Evolutionary conservation across 1,284 basidiomycete species (phyloP).

Genomic region (Trametes pubescens): DNA sequence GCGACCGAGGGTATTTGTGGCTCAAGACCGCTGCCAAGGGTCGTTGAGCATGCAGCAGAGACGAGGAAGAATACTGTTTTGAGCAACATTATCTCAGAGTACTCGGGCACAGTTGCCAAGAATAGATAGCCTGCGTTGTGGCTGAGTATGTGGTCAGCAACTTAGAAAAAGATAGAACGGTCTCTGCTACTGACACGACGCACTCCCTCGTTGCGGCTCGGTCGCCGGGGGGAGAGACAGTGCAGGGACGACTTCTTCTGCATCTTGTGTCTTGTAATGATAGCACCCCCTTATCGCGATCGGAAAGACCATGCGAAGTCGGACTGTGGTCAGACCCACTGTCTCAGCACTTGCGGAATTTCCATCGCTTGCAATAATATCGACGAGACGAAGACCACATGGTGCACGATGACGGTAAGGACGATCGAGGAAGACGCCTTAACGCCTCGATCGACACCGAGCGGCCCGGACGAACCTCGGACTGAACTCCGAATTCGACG

Average conservation of each 20-base stretch:
- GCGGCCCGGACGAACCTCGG: constrained; percentile 20
- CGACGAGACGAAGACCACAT: constrained; percentile 9
- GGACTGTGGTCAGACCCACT: not conserved
- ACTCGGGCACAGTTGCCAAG: not conserved
- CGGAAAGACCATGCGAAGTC: constrained; percentile 8
- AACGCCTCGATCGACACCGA: not conserved
- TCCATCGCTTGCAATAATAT: constrained; percentile 6
- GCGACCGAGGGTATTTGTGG: constrained; percentile 40
- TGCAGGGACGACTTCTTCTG: not conserved
- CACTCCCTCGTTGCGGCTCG: not conserved
- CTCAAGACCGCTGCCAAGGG: constrained; percentile 18
- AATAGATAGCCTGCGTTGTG: not conserved
- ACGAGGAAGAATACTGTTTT: constrained; percentile 7
- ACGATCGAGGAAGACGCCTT: constrained; percentile 3
- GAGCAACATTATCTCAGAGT: constrained; percentile 7
- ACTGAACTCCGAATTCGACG: not conserved
- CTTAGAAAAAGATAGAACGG: not conserved
- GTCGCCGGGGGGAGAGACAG: not conserved
- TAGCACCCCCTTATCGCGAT: constrained; percentile 7
- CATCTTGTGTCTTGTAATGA: not conserved
- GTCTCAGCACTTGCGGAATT: not conserved
- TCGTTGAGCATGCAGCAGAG: constrained; percentile 9
- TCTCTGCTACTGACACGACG: not conserved
- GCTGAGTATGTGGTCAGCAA: not conserved
- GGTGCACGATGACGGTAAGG: constrained; percentile 10